Evolutionary conservation across 1,284 basidiomycete species (phyloP), one percentile per base, ranked within the genome.

Genomic region (Papiliotrema nemorosa): DNA sequence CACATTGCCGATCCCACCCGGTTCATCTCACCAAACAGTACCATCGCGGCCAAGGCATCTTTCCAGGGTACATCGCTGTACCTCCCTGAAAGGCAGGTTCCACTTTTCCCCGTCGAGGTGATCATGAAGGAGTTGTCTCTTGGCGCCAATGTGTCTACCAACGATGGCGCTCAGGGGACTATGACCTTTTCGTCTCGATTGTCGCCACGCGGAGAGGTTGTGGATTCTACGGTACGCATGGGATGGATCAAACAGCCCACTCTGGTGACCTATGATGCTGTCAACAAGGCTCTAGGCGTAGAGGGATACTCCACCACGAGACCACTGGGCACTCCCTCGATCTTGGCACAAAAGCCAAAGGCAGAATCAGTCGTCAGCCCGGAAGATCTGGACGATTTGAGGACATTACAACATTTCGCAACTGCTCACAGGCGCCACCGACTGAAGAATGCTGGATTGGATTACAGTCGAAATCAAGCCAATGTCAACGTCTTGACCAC

Each of bases 1-100:
- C 94, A 98, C 67, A 80, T 99, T 49, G 94, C 96, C 7, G 94
- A 99, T 69, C 93, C 94, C 0, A 93, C 90, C 0, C 78, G 86
- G 2, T 66, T 85, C 51, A 76, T 99, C n/a, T 83, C 83, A 16
- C 85, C 84, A 0, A 79, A 78, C 0, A 84, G 91, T 66, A 58
- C 75, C 2, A 66, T 89, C 1, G 78, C 84, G 0, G 72, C 78
- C 27, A 64, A 75, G 3, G 90, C 90, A 0, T 75, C 79, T 10
- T 70, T 75, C 34, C 75, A 77, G 48, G 75, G 74, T 1, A 72
- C 79, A 42, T 81, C 84, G 0, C 64, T 76, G 1, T 94, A 90
- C 70, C 79, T 88, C 42, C 75, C 81, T 0, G 82, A 90, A 52
- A 77, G 79, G 14, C 81, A 83, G 2, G 79, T 76, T 57, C 82